phyloP scores from a whole-genome alignment of 2,329 filamentous ascomycete genomes.

The Aspergillus terreus region DNA sequence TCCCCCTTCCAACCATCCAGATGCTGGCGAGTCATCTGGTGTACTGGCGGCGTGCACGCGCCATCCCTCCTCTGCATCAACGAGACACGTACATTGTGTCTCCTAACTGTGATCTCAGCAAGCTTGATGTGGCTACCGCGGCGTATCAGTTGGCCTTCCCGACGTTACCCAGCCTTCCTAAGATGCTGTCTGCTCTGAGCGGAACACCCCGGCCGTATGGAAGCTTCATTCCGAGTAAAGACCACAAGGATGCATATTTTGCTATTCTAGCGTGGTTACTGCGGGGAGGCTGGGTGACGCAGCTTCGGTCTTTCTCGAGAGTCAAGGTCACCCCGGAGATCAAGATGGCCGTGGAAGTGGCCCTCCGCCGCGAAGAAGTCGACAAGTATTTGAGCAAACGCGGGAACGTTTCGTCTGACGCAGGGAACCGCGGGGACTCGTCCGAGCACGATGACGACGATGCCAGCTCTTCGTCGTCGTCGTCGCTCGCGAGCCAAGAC shows the following conservation, averaged over 20 bases:
- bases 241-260: slow-evolving; percentile 83
- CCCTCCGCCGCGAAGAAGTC: slow-evolving; percentile 64
- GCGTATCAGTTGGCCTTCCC: slow-evolving; percentile 78
- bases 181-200: slow-evolving; percentile 81
- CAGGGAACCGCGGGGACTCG: background rate
- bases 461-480: slow-evolving; percentile 35
- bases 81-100: slow-evolving; percentile 89
- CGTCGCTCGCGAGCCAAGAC: slow-evolving; percentile 35
- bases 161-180: slow-evolving; percentile 74
- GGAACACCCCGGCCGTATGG: slow-evolving; percentile 79
- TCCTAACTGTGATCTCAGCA: slow-evolving; percentile 76
- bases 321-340: slow-evolving; percentile 80
- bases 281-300: slow-evolving; percentile 88
- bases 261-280: slow-evolving; percentile 91
- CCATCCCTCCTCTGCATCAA: slow-evolving; percentile 84
- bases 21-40: slow-evolving; percentile 90
- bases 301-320: slow-evolving; percentile 87
- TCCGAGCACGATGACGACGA: slow-evolving; percentile 22
- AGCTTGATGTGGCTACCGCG: slow-evolving; percentile 64
- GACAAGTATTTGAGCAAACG: slow-evolving; percentile 34
- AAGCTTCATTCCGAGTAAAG: slow-evolving; percentile 77
- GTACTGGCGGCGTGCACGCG: slow-evolving; percentile 89
- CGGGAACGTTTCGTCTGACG: slow-evolving; percentile 22
- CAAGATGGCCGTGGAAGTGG: slow-evolving; percentile 72
- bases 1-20: slow-evolving; percentile 76